A percentile compares a stretch with the other conserved stretches of the same genome.
phyloP scores from a whole-genome alignment of 371 early-diverging fungal species.

The Catenaria anguillulae region DNA sequence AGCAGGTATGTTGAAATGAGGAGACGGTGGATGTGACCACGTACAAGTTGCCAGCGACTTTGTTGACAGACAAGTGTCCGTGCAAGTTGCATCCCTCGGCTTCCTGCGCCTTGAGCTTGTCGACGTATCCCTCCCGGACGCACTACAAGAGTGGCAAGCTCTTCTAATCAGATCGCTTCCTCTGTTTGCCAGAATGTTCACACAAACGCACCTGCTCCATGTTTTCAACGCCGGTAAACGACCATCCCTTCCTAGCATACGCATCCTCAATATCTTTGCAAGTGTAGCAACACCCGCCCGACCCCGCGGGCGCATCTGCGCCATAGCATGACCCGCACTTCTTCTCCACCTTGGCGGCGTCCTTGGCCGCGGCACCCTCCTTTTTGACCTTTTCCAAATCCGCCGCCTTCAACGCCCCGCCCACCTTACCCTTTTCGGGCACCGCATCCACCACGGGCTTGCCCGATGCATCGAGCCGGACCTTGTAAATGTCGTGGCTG shows the following conservation, averaged over 20 bases:
- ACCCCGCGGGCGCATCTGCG: constrained; percentile 38
- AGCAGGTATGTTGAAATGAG: neutral
- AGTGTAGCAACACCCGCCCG: constrained; percentile 79
- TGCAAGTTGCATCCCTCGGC: constrained; percentile 80
- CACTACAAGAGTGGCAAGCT: constrained; percentile 39
- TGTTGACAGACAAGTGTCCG: constrained; percentile 72
- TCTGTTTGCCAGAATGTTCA: neutral
- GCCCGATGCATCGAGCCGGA: constrained; percentile 55
- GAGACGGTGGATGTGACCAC: neutral
- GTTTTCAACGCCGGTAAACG: constrained; percentile 31
- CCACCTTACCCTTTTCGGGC: constrained; percentile 20
- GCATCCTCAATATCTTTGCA: constrained; percentile 84
- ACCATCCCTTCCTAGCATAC: constrained; percentile 65
- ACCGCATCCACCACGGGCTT: constrained; percentile 11
- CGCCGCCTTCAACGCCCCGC: neutral
- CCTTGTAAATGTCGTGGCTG: constrained; percentile 63
- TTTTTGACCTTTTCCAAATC: no score
- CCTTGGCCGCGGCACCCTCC: no score
- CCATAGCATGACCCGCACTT: constrained; percentile 89
- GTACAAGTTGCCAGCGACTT: constrained; percentile 44
- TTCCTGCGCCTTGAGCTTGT: constrained; percentile 55
- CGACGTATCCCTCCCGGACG: constrained; percentile 64
- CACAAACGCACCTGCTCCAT: constrained; percentile 60
- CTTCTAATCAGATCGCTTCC: no score
- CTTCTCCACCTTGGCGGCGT: constrained; percentile 21